phyloP scores from a whole-genome alignment of 2,329 filamentous ascomycete species.

The Ceratocystis lukuohia region DNA sequence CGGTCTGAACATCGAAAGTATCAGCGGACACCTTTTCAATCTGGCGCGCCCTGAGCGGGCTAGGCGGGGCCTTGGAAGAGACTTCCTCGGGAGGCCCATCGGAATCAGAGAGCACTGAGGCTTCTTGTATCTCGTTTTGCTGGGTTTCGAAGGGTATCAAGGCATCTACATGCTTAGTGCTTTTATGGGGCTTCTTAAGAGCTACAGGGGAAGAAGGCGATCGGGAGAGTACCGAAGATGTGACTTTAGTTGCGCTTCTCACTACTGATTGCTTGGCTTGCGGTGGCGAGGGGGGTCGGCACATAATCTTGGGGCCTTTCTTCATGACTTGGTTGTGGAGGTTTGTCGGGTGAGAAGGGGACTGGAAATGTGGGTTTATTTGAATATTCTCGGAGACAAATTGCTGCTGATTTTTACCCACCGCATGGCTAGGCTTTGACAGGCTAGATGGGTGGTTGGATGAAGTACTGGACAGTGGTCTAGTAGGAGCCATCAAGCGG shows the following conservation, averaged over 20 bases:
- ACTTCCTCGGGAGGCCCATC: slow-evolving; percentile 21
- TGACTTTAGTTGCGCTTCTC: background rate
- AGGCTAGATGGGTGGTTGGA: background rate
- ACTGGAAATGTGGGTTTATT: background rate
- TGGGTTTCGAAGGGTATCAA: background rate
- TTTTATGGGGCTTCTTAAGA: background rate
- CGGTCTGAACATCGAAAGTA: too few relatives aligned
- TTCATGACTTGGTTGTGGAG: background rate
- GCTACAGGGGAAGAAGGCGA: background rate
- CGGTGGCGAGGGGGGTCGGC: background rate
- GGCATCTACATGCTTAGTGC: background rate
- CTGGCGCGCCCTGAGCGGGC: background rate
- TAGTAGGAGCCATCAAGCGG: background rate
- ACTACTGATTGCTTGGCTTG: background rate
- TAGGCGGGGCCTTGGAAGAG: background rate
- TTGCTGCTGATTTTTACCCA: background rate
- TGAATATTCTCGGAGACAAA: background rate
- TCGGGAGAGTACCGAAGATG: background rate
- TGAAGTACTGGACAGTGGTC: slow-evolving; percentile 1
- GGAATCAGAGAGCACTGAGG: slow-evolving; percentile 26
- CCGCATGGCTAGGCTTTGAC: background rate
- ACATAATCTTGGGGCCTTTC: background rate
- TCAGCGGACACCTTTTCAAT: background rate
- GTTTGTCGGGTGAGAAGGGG: background rate
- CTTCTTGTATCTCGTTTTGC: background rate